Percentiles rank a stretch among this genome's conserved stretches.
These are phyloP conservation scores for Erodium moschatum DNA, from an alignment of 441 rosid genomes.

Conservation along the genomic window DNA sequence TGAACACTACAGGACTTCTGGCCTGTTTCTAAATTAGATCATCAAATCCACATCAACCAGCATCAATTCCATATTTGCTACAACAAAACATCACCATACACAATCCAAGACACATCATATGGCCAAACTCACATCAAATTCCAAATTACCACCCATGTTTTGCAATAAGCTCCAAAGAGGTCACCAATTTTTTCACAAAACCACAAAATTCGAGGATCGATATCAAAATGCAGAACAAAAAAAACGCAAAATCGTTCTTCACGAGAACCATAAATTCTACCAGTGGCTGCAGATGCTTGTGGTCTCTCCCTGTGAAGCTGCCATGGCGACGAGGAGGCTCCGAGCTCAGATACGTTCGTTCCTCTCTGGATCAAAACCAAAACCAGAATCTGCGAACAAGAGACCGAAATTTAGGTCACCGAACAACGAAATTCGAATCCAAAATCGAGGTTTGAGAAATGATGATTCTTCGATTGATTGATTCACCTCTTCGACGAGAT, in stretches of 20 bases:
- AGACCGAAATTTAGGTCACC: background rate
- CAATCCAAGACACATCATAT: too few relatives aligned
- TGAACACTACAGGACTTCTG: background rate
- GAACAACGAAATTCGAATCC: background rate
- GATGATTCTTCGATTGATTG: background rate
- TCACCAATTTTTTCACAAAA: too few relatives aligned
- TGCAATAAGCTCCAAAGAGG: background rate
- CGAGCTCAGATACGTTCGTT: too few relatives aligned
- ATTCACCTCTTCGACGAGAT: background rate
- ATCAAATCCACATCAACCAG: background rate
- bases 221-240: background rate
- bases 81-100: background rate
- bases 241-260: background rate
- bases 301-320: constrained; percentile 45
- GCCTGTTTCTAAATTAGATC: background rate
- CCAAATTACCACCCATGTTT: too few relatives aligned
- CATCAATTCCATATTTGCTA: background rate
- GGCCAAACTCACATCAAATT: background rate
- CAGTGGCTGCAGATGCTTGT: constrained; percentile 72
- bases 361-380: too few relatives aligned
- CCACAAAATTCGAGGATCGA: too few relatives aligned
- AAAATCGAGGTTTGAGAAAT: too few relatives aligned
- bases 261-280: constrained; percentile 23
- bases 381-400: background rate
- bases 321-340: constrained; percentile 35